Evolutionary conservation across 768 basidiomycete species (phyloP).

Genomic region (Filobasidium wieringae): DNA sequence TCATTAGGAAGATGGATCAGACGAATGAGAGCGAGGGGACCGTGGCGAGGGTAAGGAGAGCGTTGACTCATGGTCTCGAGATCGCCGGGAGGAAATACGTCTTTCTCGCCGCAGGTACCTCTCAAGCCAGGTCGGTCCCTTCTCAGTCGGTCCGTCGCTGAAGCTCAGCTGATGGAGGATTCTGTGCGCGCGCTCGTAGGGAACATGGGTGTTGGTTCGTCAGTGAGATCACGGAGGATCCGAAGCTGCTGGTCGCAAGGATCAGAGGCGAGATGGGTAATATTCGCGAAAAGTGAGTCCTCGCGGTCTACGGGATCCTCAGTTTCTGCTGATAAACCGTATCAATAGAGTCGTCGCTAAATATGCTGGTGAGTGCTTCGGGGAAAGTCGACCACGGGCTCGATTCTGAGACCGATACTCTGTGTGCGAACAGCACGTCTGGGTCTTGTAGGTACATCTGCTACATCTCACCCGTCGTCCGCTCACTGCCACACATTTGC

Average conservation of each 20-base stretch:
- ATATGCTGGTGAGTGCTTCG: neutral
- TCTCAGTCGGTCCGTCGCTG: neutral
- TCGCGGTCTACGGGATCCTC: neutral
- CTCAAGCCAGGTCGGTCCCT: constrained; percentile 30
- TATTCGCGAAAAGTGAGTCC: constrained; percentile 22
- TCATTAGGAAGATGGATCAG: constrained; percentile 22
- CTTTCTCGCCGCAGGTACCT: constrained; percentile 34
- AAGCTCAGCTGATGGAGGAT: neutral
- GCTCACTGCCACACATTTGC: neutral
- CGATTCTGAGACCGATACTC: neutral
- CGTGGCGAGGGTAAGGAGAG: constrained; percentile 32
- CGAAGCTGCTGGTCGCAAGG: neutral
- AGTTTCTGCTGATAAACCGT: neutral
- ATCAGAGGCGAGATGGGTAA: constrained; percentile 33
- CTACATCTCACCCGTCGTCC: too few species aligned
- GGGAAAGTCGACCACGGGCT: neutral
- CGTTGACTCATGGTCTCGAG: constrained; percentile 26
- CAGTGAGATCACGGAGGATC: constrained; percentile 4
- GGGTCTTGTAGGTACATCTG: neutral
- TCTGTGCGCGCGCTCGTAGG: constrained; percentile 6
- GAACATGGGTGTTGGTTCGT: constrained; percentile 39
- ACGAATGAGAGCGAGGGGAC: constrained; percentile 21
- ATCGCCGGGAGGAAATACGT: constrained; percentile 27
- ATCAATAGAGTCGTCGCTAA: constrained; percentile 4
- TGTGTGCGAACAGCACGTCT: neutral